phyloP scores from a whole-genome alignment of 2,329 filamentous ascomycete species.

The Epicoccum nigrum region DNA sequence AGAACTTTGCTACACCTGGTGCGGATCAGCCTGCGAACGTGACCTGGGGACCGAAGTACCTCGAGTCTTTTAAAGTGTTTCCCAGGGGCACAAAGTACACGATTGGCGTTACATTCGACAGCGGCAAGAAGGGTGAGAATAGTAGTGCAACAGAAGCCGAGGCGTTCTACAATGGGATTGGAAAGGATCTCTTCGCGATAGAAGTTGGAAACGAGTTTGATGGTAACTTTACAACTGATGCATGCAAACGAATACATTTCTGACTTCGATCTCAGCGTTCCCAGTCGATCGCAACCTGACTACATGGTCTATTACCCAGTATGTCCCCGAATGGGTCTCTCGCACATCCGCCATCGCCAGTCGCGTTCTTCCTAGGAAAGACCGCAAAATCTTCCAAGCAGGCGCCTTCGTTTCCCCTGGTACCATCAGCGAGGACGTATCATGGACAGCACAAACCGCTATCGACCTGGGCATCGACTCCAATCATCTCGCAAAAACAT shows the following conservation, averaged over 20 bases:
- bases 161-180: constrained; percentile 21
- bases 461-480: constrained; percentile 22
- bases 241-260: neutral
- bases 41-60: constrained; percentile 21
- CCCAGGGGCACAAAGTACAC: constrained; percentile 30
- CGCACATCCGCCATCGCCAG: constrained; percentile 16
- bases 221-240: constrained; percentile 10
- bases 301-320: constrained; percentile 20
- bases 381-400: constrained; percentile 22
- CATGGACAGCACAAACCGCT: constrained; percentile 21
- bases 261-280: constrained; percentile 14
- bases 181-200: constrained; percentile 19
- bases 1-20: constrained; percentile 23
- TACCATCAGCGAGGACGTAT: constrained; percentile 12
- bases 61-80: constrained; percentile 30
- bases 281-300: constrained; percentile 23
- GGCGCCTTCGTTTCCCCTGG: constrained; percentile 22
- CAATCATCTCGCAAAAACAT: constrained; percentile 19
- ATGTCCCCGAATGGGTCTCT: constrained; percentile 22
- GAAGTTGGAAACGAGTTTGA: constrained; percentile 34
- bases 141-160: constrained; percentile 16
- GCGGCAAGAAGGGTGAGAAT: constrained; percentile 19
- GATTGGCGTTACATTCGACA: constrained; percentile 26
- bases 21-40: constrained; percentile 28
- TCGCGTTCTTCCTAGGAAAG: constrained; percentile 2